phyloP scores from a whole-genome alignment of 2,329 filamentous ascomycete species.

The Penicillium sp. region DNA sequence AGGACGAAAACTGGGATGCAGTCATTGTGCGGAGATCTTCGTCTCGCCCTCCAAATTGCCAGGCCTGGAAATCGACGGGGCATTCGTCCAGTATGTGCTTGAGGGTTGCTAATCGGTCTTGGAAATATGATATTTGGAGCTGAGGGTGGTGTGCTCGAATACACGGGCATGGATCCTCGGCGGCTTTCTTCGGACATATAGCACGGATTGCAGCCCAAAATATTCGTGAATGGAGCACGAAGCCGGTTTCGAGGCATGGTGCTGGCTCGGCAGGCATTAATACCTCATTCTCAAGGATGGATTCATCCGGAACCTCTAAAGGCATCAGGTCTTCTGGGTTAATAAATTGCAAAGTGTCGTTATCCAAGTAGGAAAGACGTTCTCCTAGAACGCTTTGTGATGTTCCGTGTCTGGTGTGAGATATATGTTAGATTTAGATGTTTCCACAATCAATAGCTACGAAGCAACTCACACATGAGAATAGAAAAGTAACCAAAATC shows the following conservation, averaged over 20 bases:
- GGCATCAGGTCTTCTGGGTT: slow-evolving; percentile 36
- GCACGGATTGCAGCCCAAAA: slow-evolving; percentile 22
- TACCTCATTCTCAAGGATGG: slow-evolving; percentile 25
- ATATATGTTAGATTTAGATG: not conserved
- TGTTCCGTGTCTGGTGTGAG: slow-evolving; percentile 13
- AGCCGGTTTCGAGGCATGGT: slow-evolving; percentile 27
- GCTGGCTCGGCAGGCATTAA: slow-evolving; percentile 4
- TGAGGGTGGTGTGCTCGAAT: slow-evolving; percentile 2
- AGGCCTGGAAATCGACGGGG: not conserved
- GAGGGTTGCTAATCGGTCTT: slow-evolving; percentile 28
- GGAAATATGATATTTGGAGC: slow-evolving; percentile 19
- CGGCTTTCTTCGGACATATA: not conserved
- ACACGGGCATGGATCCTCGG: slow-evolving; percentile 9
- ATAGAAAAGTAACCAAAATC: slow-evolving; percentile 40
- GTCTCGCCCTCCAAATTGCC: not conserved
- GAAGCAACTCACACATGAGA: slow-evolving; percentile 20
- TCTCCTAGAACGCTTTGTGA: slow-evolving; percentile 24
- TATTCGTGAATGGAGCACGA: slow-evolving; percentile 30
- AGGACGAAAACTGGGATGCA: slow-evolving; percentile 22
- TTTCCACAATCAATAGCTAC: not conserved
- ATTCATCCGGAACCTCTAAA: slow-evolving; percentile 34
- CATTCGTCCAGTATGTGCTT: slow-evolving; percentile 11
- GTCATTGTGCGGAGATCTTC: too few relatives aligned
- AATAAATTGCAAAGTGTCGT: slow-evolving; percentile 27
- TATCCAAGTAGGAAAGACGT: slow-evolving; percentile 31